phyloP scores from a whole-genome alignment of 2,329 filamentous ascomycete genomes.

The Knoxdaviesia proteae region DNA sequence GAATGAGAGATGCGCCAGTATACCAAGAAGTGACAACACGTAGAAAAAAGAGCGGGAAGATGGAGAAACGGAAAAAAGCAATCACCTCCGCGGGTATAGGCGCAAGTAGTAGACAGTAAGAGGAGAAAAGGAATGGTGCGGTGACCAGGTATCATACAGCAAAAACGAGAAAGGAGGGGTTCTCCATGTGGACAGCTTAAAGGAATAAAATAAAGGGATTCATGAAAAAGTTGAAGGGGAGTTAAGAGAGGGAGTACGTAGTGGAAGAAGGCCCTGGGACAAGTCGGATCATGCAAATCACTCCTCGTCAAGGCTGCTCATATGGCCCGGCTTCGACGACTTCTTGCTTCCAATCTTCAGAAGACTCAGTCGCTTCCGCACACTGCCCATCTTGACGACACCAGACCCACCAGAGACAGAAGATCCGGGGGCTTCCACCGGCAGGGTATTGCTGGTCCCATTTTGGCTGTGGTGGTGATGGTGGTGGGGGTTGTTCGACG shows the following conservation, averaged over 20 bases:
- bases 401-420: conserved; percentile 5
- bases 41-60: conserved; percentile 1
- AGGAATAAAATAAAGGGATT: conserved; percentile 1
- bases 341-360: conserved; percentile 54
- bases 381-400: conserved; percentile 33
- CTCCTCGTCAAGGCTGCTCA: conserved; percentile 36
- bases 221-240: conserved; percentile 9
- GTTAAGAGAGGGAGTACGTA: background rate
- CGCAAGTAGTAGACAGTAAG: conserved; percentile 1
- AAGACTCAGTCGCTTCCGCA: conserved; percentile 61
- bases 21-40: conserved; percentile 1
- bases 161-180: background rate
- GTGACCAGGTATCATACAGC: conserved; percentile 1
- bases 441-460: conserved; percentile 11
- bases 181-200: background rate
- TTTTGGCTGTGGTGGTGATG: conserved; percentile 9
- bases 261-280: background rate
- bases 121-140: conserved; percentile 2
- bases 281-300: conserved; percentile 10
- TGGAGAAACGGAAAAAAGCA: conserved; percentile 2
- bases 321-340: conserved; percentile 30
- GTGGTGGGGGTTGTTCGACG: conserved; percentile 1
- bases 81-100: background rate
- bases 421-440: too few relatives aligned
- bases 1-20: background rate